Percentiles rank a stretch among this genome's conserved stretches.
Evolutionary conservation across 2,329 filamentous ascomycete species (phyloP).

Genomic region (Pezizomycotina sp.): DNA sequence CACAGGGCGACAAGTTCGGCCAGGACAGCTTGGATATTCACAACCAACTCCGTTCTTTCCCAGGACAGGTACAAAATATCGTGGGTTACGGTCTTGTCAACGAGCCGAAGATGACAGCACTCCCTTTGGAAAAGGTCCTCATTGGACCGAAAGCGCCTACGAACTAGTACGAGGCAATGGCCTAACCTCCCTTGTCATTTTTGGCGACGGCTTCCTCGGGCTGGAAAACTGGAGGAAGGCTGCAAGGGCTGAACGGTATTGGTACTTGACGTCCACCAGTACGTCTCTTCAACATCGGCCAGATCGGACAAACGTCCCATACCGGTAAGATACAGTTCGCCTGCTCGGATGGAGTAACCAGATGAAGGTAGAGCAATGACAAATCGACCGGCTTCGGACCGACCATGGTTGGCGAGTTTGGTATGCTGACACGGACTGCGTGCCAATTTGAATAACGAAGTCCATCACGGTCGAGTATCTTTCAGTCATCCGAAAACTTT

Average conservation of each 20-base stretch:
- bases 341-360: slow-evolving; percentile 77
- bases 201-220: slow-evolving; percentile 90
- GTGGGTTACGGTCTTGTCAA: slow-evolving; percentile 89
- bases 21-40: slow-evolving; percentile 77
- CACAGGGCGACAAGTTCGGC: slow-evolving; percentile 54
- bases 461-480: no score
- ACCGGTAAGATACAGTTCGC: slow-evolving; percentile 71
- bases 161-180: slow-evolving; percentile 60
- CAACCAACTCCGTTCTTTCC: slow-evolving; percentile 77
- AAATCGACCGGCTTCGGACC: slow-evolving; percentile 70
- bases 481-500: no score
- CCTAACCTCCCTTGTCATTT: slow-evolving; percentile 51
- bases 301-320: slow-evolving; percentile 69
- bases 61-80: slow-evolving; percentile 79
- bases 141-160: slow-evolving; percentile 65
- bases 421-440: slow-evolving; percentile 91
- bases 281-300: slow-evolving; percentile 92
- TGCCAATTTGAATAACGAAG: slow-evolving; percentile 69
- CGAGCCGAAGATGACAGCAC: slow-evolving; percentile 70
- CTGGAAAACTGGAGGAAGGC: slow-evolving; percentile 73
- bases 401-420: slow-evolving; percentile 92
- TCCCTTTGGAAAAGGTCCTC: slow-evolving; percentile 51
- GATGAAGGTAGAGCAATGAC: slow-evolving; percentile 53
- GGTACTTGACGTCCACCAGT: slow-evolving; percentile 93
- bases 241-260: slow-evolving; percentile 55